Evolutionary conservation across 176 grass and related monocot genomes (phyloP).

Genomic region (Oryza glumipatula): DNA sequence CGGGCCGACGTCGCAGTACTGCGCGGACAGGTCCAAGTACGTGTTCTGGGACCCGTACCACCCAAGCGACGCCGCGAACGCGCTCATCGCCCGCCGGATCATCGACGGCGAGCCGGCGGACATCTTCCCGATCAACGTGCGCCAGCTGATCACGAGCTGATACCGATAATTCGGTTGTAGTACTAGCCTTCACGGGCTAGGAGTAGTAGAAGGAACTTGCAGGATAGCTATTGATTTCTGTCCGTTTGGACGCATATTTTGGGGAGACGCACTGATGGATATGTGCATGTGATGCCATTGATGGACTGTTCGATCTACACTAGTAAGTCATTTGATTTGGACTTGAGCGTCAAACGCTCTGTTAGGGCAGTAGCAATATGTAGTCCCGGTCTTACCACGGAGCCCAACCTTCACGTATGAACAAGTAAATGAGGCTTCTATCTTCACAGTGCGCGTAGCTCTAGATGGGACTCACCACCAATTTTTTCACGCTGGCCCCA

Average conservation of each 20-base stretch:
- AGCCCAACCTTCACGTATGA: no score
- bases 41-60: slow-evolving; percentile 92
- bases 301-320: not conserved
- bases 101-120: slow-evolving; percentile 63
- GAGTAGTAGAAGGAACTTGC: not conserved
- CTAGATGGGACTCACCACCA: no score
- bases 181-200: not conserved
- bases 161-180: not conserved
- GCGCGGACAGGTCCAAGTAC: slow-evolving; percentile 77
- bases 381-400: no score
- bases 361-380: not conserved
- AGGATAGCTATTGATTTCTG: not conserved
- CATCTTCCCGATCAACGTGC: slow-evolving; percentile 66
- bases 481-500: no score
- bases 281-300: not conserved
- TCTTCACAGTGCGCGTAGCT: no score
- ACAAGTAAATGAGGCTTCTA: no score
- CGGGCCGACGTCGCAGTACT: slow-evolving; percentile 58
- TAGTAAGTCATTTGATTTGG: not conserved
- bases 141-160: slow-evolving; percentile 42
- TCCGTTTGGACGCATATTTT: not conserved
- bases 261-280: not conserved
- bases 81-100: slow-evolving; percentile 55
- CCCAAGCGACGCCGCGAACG: slow-evolving; percentile 77
- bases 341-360: not conserved